phyloP scores from a whole-genome alignment of 352 stramenopile species.

The Phytophthora pinifolia region DNA sequence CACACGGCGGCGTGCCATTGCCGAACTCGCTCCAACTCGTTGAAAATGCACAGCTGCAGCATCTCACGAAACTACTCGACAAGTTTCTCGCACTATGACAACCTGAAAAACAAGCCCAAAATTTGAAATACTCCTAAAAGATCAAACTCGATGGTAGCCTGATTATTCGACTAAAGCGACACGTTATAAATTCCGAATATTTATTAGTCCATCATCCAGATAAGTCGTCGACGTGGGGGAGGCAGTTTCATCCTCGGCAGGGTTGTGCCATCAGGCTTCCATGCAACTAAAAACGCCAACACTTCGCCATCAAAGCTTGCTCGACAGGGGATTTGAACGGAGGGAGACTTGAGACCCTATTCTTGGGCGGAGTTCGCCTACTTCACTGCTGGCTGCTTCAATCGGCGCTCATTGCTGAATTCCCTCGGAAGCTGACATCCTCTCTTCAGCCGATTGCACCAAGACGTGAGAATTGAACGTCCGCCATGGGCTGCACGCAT shows the following conservation, averaged over 20 bases:
- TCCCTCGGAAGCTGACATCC: not conserved
- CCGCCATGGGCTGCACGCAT: slow-evolving; percentile 66
- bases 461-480: not conserved
- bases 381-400: not conserved
- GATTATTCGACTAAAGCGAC: too few species aligned
- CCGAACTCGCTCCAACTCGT: slow-evolving; percentile 31
- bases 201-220: not conserved
- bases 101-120: not conserved
- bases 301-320: not conserved
- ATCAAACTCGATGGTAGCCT: too few species aligned
- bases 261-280: not conserved
- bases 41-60: slow-evolving; percentile 48
- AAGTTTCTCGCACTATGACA: slow-evolving; percentile 40
- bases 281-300: too few species aligned
- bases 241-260: too few species aligned
- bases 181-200: too few species aligned
- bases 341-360: slow-evolving; percentile 3
- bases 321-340: not conserved
- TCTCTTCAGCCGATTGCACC: not conserved
- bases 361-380: slow-evolving; percentile 4
- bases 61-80: slow-evolving; percentile 43
- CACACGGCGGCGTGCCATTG: slow-evolving; percentile 2
- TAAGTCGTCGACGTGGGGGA: too few species aligned
- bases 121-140: not conserved
- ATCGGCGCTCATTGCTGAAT: slow-evolving; percentile 13